These are phyloP conservation scores for Quercus glauca DNA, from an alignment of 306 rosid species.

Conservation along the genomic window DNA sequence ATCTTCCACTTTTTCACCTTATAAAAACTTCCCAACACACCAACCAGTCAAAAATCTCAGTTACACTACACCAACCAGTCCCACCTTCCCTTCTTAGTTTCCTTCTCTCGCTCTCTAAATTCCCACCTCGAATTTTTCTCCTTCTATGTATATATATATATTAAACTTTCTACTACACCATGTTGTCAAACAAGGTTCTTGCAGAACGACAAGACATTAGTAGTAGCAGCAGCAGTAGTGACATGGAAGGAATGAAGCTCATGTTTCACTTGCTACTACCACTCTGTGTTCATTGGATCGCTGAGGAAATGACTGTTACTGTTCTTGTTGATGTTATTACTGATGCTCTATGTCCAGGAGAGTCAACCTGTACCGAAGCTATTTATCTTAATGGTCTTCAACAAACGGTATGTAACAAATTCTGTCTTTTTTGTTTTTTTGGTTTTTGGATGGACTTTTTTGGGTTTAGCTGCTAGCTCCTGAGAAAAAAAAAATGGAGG, in stretches of 20 bases:
- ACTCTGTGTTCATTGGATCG: slow-evolving; percentile 65
- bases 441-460: too few species aligned
- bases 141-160: not conserved
- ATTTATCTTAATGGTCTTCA: slow-evolving; percentile 66
- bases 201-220: slow-evolving; percentile 1
- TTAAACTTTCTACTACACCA: not conserved
- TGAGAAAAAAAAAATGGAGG: too few species aligned
- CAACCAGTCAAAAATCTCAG: not conserved
- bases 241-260: slow-evolving; percentile 31
- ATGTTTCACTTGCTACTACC: slow-evolving; percentile 70
- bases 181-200: not conserved
- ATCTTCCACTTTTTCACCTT: not conserved
- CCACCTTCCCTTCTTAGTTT: not conserved
- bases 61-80: not conserved
- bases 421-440: too few species aligned
- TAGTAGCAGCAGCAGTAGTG: not conserved
- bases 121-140: not conserved
- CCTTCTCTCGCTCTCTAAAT: not conserved
- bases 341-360: slow-evolving; percentile 50
- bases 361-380: slow-evolving; percentile 57
- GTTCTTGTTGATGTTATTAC: slow-evolving; percentile 78
- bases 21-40: not conserved
- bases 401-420: slow-evolving; percentile 44
- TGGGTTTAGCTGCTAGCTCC: too few species aligned
- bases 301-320: slow-evolving; percentile 83